Base-by-base conservation (phyloP, 345 rosid genomes). In the Hibiscus mutabilis region DNA sequence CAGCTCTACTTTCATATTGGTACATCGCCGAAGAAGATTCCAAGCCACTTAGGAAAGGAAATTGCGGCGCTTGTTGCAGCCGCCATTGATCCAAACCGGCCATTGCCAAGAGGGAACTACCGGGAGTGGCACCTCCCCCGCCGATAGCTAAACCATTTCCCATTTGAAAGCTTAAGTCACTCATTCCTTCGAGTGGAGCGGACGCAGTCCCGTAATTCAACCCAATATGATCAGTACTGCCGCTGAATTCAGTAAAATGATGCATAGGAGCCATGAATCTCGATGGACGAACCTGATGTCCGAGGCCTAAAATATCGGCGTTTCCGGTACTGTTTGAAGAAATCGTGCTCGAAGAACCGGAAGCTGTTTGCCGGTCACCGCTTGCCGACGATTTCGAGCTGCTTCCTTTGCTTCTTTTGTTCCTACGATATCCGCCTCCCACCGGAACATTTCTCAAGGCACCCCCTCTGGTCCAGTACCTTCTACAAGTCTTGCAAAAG, bases 401-500 rank as follows among this genome's bases (percentile, higher is more conserved):
- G 56, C 63, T 64, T 61, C 83, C 76, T 79, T 91, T 94, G 77
- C 84, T 83, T 70, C 95, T 84, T 76, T 91, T 86, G 86, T 94
- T 91, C 81, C 98, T 85, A 78, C 97, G 42, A 77, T 89, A 91
- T 1, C 98, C 98, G 13, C 98, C 98, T 0, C 98, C 98, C 0
- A 94, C 96, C 0, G 98, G 98, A 64, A 94, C 97, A 61, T 75
- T 94, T 15, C 97, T 83, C 15, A 94, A 81, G 49, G 98, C 92
- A 24, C 97, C 97, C 0, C 97, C 97, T 79, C 92, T 81, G 8
- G 99, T 94, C 99, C 99, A 94, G 89, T 94, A 94, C 83, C 99
- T 81, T 68, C 97, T 79, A 76, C 99, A 94, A 22, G 97, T 88
- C 51, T 92, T 94, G 85, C 99, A 94, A 71, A 92, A 94, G 91